Conservation (phyloP, 228 moss, liverwort and hornwort species). For the Sphagnum magellanicum region DNA sequence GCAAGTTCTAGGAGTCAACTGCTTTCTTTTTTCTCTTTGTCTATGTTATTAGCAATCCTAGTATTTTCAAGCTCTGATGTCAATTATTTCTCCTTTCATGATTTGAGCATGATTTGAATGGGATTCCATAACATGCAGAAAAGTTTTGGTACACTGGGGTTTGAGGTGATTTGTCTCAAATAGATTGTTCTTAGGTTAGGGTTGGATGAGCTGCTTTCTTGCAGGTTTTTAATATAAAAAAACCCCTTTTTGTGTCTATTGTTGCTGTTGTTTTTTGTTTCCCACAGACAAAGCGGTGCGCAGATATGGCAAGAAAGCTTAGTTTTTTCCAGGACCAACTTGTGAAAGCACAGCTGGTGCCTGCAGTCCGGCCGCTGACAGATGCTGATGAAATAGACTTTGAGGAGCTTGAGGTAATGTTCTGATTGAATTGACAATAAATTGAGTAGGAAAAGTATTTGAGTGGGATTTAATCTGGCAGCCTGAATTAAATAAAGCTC, state of each 20-base stretch:
- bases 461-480: too few relatives aligned
- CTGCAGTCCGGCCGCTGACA: constrained; percentile 37
- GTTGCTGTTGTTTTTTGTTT: neutral
- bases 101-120: neutral
- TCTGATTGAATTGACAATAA: neutral
- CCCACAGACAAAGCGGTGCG: constrained; percentile 72
- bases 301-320: constrained; percentile 86
- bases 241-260: neutral
- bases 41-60: neutral
- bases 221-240: neutral
- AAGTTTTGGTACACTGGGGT: neutral
- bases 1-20: neutral
- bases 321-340: constrained; percentile 80
- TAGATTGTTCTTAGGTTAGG: neutral
- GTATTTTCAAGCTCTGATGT: neutral
- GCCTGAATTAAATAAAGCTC: too few relatives aligned
- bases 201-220: neutral
- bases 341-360: constrained; percentile 53
- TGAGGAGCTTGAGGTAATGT: constrained; percentile 80
- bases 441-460: neutral
- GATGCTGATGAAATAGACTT: constrained; percentile 57
- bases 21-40: neutral
- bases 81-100: neutral
- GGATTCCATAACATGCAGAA: neutral
- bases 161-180: neutral